phyloP scores from a whole-genome alignment of 352 stramenopile genomes.

The Pythium pectinolyticum region DNA sequence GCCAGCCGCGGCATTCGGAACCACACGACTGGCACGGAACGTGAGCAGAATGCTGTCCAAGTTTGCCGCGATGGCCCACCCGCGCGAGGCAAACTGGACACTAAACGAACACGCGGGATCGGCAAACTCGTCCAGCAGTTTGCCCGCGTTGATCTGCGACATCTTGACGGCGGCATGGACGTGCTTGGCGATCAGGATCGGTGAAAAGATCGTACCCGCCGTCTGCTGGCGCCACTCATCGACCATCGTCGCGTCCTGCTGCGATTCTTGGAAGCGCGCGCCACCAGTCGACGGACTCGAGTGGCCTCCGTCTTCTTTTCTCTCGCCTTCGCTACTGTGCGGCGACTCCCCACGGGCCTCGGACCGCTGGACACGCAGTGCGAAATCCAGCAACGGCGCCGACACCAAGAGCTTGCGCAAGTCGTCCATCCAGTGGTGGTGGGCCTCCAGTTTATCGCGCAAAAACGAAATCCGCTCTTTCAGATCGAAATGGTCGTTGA shows the following conservation, averaged over 20 bases:
- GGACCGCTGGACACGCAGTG: neutral
- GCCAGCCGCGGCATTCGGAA: constrained; percentile 22
- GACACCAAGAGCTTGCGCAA: constrained; percentile 50
- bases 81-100: constrained; percentile 39
- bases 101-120: constrained; percentile 32
- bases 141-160: constrained; percentile 36
- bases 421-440: constrained; percentile 47
- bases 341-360: neutral
- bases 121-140: constrained; percentile 35
- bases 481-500: constrained; percentile 33
- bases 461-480: constrained; percentile 39
- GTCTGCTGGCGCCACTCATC: constrained; percentile 28
- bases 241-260: constrained; percentile 9
- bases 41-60: constrained; percentile 38
- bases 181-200: constrained; percentile 36
- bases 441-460: constrained; percentile 47
- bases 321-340: neutral
- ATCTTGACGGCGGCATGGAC: constrained; percentile 26
- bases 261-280: neutral
- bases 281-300: neutral
- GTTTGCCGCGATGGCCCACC: constrained; percentile 49
- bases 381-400: constrained; percentile 48
- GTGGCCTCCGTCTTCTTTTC: neutral
- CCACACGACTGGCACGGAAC: constrained; percentile 44
- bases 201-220: constrained; percentile 24